Percentiles rank a stretch among this genome's conserved stretches.
Conservation (phyloP, 208 protist species). For the Chromosphaera perkinsii region DNA sequence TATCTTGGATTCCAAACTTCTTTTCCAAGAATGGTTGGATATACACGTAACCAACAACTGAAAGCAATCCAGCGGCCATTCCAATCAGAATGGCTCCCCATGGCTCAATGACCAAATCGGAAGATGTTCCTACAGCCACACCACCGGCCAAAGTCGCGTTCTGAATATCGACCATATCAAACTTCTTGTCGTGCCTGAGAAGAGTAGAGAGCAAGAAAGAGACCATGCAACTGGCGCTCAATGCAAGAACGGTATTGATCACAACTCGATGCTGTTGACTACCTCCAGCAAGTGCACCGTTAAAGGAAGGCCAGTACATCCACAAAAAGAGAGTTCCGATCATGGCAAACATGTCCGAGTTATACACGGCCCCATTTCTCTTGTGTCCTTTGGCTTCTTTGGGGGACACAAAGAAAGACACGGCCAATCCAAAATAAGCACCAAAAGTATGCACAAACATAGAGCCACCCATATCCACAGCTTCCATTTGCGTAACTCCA, state of each 20-base stretch:
- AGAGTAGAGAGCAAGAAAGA: slow-evolving; percentile 35
- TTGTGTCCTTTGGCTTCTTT: slow-evolving; percentile 7
- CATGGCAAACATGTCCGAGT: slow-evolving; percentile 60
- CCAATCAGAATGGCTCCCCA: slow-evolving; percentile 55
- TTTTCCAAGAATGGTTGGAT: slow-evolving; percentile 43
- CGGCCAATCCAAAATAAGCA: slow-evolving; percentile 59
- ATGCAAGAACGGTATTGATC: slow-evolving; percentile 61
- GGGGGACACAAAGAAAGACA: neutral
- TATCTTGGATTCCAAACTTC: slow-evolving; percentile 56
- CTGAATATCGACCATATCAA: slow-evolving; percentile 61
- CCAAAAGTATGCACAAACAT: slow-evolving; percentile 71
- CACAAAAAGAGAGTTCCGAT: slow-evolving; percentile 66
- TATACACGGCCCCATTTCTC: slow-evolving; percentile 38
- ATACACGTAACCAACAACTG: slow-evolving; percentile 50
- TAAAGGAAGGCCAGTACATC: slow-evolving; percentile 71
- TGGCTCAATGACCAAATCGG: slow-evolving; percentile 51
- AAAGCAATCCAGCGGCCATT: slow-evolving; percentile 49
- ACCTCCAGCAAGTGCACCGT: slow-evolving; percentile 53
- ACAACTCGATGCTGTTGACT: slow-evolving; percentile 30
- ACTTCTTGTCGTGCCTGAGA: slow-evolving; percentile 24
- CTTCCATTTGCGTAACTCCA: slow-evolving; percentile 24
- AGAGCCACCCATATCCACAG: slow-evolving; percentile 61
- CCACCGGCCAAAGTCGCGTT: slow-evolving; percentile 69
- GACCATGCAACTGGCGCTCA: slow-evolving; percentile 31
- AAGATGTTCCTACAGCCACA: slow-evolving; percentile 60